These are phyloP conservation scores for Xylariaceae sp. DNA, from an alignment of 2,329 filamentous ascomycete genomes.

Conservation along the genomic window DNA sequence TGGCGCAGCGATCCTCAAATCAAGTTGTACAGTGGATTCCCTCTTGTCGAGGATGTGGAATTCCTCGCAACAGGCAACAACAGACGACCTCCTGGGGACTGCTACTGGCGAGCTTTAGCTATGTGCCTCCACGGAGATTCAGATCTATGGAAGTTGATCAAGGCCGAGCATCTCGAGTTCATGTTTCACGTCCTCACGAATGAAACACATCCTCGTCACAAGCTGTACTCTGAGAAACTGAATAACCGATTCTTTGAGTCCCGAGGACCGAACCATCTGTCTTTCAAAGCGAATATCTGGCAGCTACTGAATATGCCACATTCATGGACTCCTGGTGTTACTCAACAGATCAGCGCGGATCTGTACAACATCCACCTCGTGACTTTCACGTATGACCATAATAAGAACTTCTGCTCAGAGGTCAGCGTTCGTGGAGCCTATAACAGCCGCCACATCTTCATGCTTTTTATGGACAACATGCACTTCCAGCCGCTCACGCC, in stretches of 20 bases:
- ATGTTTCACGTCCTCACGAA: slow-evolving; percentile 25
- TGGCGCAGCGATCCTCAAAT: not conserved
- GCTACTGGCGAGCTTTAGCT: slow-evolving; percentile 33
- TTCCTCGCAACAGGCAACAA: slow-evolving; percentile 27
- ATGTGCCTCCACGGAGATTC: slow-evolving; percentile 26
- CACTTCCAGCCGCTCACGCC: slow-evolving; percentile 34
- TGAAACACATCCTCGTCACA: slow-evolving; percentile 25
- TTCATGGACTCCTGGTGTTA: slow-evolving; percentile 27
- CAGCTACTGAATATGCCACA: slow-evolving; percentile 30
- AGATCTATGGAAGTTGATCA: slow-evolving; percentile 27
- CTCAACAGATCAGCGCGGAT: slow-evolving; percentile 32
- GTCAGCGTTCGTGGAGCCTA: slow-evolving; percentile 29
- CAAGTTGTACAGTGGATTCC: slow-evolving; percentile 24
- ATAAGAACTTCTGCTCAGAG: slow-evolving; percentile 19
- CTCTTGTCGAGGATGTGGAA: slow-evolving; percentile 32
- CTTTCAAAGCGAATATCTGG: slow-evolving; percentile 28
- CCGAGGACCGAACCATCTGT: not conserved
- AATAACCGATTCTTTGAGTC: slow-evolving; percentile 21
- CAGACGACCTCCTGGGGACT: slow-evolving; percentile 19
- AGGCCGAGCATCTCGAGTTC: slow-evolving; percentile 32
- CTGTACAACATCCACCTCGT: slow-evolving; percentile 33
- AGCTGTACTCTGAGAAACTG: slow-evolving; percentile 22
- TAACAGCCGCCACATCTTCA: slow-evolving; percentile 33
- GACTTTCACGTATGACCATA: slow-evolving; percentile 24
- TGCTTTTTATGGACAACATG: slow-evolving; percentile 22